Conservation (phyloP, 2,329 filamentous ascomycete species). For the Stemphylium beticola region DNA sequence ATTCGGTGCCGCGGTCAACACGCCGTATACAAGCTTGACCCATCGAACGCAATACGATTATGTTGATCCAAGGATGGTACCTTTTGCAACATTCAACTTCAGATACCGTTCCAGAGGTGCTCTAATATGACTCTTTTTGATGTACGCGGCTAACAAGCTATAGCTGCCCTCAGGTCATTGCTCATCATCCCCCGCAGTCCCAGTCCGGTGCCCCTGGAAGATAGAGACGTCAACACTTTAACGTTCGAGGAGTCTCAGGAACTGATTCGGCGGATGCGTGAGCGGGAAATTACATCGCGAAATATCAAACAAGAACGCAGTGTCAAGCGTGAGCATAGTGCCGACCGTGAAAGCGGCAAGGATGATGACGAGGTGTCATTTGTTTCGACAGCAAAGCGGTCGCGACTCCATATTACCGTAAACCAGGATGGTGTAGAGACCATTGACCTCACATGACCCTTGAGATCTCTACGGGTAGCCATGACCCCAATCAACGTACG, state of each 20-base stretch:
- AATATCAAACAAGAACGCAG: constrained; percentile 11
- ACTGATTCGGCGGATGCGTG: constrained; percentile 21
- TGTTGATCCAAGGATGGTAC: not conserved
- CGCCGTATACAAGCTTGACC: not conserved
- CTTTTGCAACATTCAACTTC: constrained; percentile 11
- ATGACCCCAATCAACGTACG: too few relatives aligned
- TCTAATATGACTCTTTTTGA: too few relatives aligned
- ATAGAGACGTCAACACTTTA: constrained; percentile 18
- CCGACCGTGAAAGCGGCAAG: not conserved
- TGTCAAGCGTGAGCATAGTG: constrained; percentile 17
- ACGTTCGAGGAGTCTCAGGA: constrained; percentile 25
- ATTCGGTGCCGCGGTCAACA: not conserved
- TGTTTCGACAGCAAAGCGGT: constrained; percentile 15
- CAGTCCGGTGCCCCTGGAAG: constrained; percentile 28
- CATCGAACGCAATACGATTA: not conserved
- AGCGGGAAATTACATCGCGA: not conserved
- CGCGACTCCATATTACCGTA: not conserved
- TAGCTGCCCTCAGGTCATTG: constrained; percentile 39
- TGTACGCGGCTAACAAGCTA: not conserved
- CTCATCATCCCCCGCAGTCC: constrained; percentile 40
- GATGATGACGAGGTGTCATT: constrained; percentile 17
- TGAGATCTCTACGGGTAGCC: too few relatives aligned
- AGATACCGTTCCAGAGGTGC: too few relatives aligned
- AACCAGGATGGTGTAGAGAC: constrained; percentile 23
- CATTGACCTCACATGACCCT: constrained; percentile 26